Conservation (phyloP, 2,329 filamentous ascomycete species). For the Hymenoscyphus scutula region DNA sequence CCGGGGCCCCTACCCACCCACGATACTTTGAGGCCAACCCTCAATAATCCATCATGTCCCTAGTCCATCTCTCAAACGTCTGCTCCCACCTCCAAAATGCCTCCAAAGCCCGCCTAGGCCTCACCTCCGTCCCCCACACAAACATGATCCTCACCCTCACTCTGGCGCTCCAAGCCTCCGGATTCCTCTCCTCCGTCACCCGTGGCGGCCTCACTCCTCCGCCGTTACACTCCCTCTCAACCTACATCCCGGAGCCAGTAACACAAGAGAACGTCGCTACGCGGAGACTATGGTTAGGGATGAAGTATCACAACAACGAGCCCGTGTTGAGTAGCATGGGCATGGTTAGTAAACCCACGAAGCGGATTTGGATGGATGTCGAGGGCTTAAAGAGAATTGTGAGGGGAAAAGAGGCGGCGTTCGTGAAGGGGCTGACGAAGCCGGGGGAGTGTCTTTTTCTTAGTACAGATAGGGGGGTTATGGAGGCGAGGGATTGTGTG, state of each 20-base stretch:
- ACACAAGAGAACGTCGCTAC: slow-evolving; percentile 59
- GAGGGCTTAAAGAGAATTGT: slow-evolving; percentile 56
- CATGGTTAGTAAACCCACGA: slow-evolving; percentile 66
- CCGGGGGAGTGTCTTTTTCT: slow-evolving; percentile 69
- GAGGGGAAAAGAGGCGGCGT: slow-evolving; percentile 54
- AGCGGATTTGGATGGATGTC: slow-evolving; percentile 61
- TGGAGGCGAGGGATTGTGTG: slow-evolving; percentile 69
- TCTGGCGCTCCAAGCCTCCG: slow-evolving; percentile 64
- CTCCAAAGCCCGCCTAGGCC: slow-evolving; percentile 64
- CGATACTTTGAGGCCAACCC: slow-evolving; percentile 9
- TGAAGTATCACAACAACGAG: slow-evolving; percentile 73
- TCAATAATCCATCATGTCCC: slow-evolving; percentile 59
- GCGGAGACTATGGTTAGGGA: slow-evolving; percentile 65
- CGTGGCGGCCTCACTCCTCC: slow-evolving; percentile 60
- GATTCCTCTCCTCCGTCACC: slow-evolving; percentile 66
- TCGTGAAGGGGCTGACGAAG: slow-evolving; percentile 61
- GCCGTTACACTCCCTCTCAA: slow-evolving; percentile 46
- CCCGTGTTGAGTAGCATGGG: slow-evolving; percentile 64
- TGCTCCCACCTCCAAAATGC: slow-evolving; percentile 75
- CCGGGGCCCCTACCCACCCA: slow-evolving; percentile 20
- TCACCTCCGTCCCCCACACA: slow-evolving; percentile 67
- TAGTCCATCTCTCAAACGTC: slow-evolving; percentile 67
- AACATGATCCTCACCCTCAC: slow-evolving; percentile 63
- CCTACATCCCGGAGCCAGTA: slow-evolving; percentile 48
- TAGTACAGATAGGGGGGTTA: slow-evolving; percentile 62